Percentiles rank a stretch among this genome's conserved stretches.
Conservation (phyloP, 2,329 filamentous ascomycete genomes). For the Macrophomina pseudophaseolina region DNA sequence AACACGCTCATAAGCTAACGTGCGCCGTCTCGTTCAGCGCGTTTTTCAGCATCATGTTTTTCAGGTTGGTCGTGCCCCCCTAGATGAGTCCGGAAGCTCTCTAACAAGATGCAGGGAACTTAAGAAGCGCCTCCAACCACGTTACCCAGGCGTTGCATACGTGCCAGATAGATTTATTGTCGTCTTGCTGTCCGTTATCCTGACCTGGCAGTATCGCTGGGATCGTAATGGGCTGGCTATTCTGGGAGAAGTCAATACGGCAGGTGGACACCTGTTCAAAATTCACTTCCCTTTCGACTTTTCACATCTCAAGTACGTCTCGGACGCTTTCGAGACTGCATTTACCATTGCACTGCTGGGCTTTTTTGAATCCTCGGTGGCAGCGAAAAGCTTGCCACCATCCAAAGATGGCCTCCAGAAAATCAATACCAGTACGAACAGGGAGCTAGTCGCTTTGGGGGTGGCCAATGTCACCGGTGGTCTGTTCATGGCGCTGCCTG, state of each 20-base stretch:
- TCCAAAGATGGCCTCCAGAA: slow-evolving; percentile 66
- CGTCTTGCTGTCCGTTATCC: slow-evolving; percentile 80
- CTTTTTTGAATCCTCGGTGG: slow-evolving; percentile 98
- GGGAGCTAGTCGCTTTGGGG: slow-evolving; percentile 90
- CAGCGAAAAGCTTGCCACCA: slow-evolving; percentile 77
- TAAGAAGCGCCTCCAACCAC: slow-evolving; percentile 79
- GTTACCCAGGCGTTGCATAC: slow-evolving; percentile 81
- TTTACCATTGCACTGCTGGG: slow-evolving; percentile 93
- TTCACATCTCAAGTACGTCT: slow-evolving; percentile 78
- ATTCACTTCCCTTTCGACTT: slow-evolving; percentile 86
- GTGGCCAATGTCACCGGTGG: slow-evolving; percentile 89
- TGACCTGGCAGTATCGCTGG: slow-evolving; percentile 80
- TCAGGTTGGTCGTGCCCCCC: slow-evolving; percentile 61
- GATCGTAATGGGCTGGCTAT: slow-evolving; percentile 80
- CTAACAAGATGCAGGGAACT: slow-evolving; percentile 63
- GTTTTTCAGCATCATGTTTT: slow-evolving; percentile 89
- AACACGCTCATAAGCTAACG: slow-evolving; percentile 74
- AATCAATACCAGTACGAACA: slow-evolving; percentile 85
- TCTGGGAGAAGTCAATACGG: slow-evolving; percentile 78
- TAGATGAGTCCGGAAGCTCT: not conserved
- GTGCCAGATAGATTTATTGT: slow-evolving; percentile 90
- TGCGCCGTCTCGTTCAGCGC: slow-evolving; percentile 76
- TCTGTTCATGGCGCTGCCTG: slow-evolving; percentile 89
- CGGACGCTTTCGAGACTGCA: slow-evolving; percentile 84
- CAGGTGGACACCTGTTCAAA: slow-evolving; percentile 71